These are phyloP conservation scores for Penicillium salamii DNA, from an alignment of 495 filamentous ascomycete genomes.

Conservation along the genomic window DNA sequence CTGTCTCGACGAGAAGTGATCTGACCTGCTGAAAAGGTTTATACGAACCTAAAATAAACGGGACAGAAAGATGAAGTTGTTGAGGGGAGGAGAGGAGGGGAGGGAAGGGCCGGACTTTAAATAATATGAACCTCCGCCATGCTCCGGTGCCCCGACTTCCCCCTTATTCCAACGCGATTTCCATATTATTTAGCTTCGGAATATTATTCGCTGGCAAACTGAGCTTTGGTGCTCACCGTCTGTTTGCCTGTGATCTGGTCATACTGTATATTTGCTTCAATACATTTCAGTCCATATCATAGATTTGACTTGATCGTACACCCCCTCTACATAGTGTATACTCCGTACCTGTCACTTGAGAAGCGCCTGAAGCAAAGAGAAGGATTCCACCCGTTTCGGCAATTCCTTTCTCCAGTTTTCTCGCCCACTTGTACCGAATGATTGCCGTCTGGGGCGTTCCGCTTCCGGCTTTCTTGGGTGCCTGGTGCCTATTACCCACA, in stretches of 20 bases:
- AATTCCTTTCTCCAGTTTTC: neutral
- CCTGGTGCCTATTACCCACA: conserved; percentile 1
- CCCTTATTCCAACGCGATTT: neutral
- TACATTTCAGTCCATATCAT: too few species aligned
- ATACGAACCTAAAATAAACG: conserved; percentile 27
- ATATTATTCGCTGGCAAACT: neutral
- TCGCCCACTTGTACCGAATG: neutral
- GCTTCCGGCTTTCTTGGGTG: conserved; percentile 2
- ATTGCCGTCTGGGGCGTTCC: conserved; percentile 2
- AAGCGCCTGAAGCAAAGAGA: too few species aligned
- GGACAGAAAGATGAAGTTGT: neutral
- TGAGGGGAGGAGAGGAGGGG: conserved; percentile 10
- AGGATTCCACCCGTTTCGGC: too few species aligned
- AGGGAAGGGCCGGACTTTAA: conserved; percentile 6
- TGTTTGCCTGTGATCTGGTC: neutral
- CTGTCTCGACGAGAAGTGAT: conserved; percentile 41
- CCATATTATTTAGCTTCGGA: neutral
- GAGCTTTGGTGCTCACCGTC: neutral
- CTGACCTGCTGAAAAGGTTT: conserved; percentile 36
- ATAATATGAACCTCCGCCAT: conserved; percentile 6
- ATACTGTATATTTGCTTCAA: neutral
- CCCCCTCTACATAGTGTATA: too few species aligned
- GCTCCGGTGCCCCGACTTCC: conserved; percentile 10
- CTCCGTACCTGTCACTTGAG: too few species aligned
- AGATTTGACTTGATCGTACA: too few species aligned